Conservation (phyloP, 495 filamentous ascomycete species). For the Aspergillus nidulans region DNA sequence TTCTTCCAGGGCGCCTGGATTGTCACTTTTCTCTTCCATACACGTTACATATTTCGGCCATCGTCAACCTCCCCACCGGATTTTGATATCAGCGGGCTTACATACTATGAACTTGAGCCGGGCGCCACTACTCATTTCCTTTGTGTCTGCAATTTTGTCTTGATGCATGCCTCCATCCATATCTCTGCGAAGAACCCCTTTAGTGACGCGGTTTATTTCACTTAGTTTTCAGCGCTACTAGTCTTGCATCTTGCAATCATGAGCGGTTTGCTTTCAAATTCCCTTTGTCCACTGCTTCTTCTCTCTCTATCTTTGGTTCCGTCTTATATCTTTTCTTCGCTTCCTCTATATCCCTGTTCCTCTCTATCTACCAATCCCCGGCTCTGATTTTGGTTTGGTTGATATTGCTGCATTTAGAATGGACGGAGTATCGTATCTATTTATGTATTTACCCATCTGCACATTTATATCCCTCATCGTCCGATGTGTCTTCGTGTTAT, state of each 20-base stretch:
- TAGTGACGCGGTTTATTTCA: slow-evolving; percentile 14
- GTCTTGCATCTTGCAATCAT: slow-evolving; percentile 38
- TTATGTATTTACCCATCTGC: background rate
- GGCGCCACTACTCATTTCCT: slow-evolving; percentile 1
- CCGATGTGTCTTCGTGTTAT: background rate
- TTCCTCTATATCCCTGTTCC: background rate
- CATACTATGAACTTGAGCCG: slow-evolving; percentile 8
- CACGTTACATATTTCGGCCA: slow-evolving; percentile 1
- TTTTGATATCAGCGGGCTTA: slow-evolving; percentile 11
- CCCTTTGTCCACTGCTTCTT: background rate
- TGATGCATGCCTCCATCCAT: slow-evolving; percentile 18
- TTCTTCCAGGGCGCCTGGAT: slow-evolving; percentile 1
- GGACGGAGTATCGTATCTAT: slow-evolving; percentile 25
- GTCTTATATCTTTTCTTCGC: background rate
- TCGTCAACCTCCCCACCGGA: background rate
- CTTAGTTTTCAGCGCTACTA: slow-evolving; percentile 16
- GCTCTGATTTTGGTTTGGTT: slow-evolving; percentile 2
- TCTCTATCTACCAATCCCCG: slow-evolving; percentile 3
- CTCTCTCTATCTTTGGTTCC: background rate
- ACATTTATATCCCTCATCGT: slow-evolving; percentile 26
- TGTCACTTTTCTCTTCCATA: background rate
- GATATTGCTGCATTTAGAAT: slow-evolving; percentile 41
- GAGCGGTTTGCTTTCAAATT: slow-evolving; percentile 30
- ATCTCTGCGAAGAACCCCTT: slow-evolving; percentile 11
- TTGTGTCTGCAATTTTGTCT: slow-evolving; percentile 1